Evolutionary conservation across 306 rosid species (phyloP).

Genomic region (Lathyrus aphaca): DNA sequence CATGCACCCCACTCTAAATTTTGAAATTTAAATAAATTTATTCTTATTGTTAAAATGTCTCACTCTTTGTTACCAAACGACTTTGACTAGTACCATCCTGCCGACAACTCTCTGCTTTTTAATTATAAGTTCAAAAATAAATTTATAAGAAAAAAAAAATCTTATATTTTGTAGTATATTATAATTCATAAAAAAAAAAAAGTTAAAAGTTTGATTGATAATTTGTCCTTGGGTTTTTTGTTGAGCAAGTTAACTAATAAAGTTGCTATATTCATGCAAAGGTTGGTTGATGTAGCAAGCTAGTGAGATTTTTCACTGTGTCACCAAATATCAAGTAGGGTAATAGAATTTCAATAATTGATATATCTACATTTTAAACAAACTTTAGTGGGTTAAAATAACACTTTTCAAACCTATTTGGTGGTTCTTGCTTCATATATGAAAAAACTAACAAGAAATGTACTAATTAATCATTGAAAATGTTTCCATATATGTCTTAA

Average conservation of each 20-base stretch:
- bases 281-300: slow-evolving; percentile 30
- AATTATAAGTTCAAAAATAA: background rate
- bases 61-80: slow-evolving; percentile 49
- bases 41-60: slow-evolving; percentile 58
- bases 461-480: slow-evolving; percentile 44
- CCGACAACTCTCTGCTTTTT: slow-evolving; percentile 51
- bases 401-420: slow-evolving; percentile 56
- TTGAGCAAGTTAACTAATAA: slow-evolving; percentile 33
- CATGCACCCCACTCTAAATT: slow-evolving; percentile 63
- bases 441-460: slow-evolving; percentile 35
- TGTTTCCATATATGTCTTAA: slow-evolving; percentile 40
- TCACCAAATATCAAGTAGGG: slow-evolving; percentile 39
- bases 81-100: slow-evolving; percentile 23
- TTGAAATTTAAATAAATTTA: slow-evolving; percentile 39
- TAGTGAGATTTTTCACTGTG: slow-evolving; percentile 34
- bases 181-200: background rate
- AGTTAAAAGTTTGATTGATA: background rate
- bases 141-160: too few species aligned
- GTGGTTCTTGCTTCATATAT: slow-evolving; percentile 36
- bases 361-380: slow-evolving; percentile 34
- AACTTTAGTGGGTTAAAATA: slow-evolving; percentile 44
- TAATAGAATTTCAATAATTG: slow-evolving; percentile 25
- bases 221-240: slow-evolving; percentile 20
- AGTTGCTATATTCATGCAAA: slow-evolving; percentile 35
- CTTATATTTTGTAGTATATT: background rate